These are phyloP conservation scores for Barnettozyma salicaria DNA, from an alignment of 805 yeast species.

Conservation along the genomic window DNA sequence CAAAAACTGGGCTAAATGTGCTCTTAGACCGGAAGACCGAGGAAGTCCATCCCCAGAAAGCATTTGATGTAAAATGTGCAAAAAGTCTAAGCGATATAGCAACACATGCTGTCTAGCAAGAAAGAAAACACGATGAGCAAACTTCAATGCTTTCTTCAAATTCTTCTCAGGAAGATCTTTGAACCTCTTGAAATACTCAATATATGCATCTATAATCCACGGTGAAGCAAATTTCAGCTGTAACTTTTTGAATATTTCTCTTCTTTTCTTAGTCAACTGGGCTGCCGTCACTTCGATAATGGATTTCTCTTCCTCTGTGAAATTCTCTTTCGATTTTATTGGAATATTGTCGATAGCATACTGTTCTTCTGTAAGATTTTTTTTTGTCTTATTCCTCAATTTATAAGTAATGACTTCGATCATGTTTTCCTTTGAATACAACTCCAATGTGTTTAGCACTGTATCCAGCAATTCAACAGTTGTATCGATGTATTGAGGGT, in stretches of 20 bases:
- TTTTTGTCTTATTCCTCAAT: slow-evolving; percentile 30
- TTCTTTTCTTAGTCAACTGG: slow-evolving; percentile 27
- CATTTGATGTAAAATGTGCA: slow-evolving; percentile 49
- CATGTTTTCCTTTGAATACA: slow-evolving; percentile 52
- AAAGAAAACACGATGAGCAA: slow-evolving; percentile 65
- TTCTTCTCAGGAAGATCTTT: slow-evolving; percentile 55
- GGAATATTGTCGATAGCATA: slow-evolving; percentile 27
- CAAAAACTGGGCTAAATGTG: slow-evolving; percentile 60
- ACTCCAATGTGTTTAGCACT: slow-evolving; percentile 61
- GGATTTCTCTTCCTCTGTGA: slow-evolving; percentile 24
- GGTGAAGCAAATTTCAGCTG: slow-evolving; percentile 48
- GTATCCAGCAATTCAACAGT: slow-evolving; percentile 61
- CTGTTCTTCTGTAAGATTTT: slow-evolving; percentile 23
- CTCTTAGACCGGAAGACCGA: slow-evolving; percentile 39
- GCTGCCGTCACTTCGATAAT: slow-evolving; percentile 29
- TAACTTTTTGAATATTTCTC: slow-evolving; percentile 39
- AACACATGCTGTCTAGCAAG: slow-evolving; percentile 52
- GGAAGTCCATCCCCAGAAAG: slow-evolving; percentile 45
- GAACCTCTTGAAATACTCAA: slow-evolving; percentile 53
- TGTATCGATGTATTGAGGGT: slow-evolving; percentile 54
- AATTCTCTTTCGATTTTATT: slow-evolving; percentile 23
- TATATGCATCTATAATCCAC: slow-evolving; percentile 57
- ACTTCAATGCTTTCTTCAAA: slow-evolving; percentile 59
- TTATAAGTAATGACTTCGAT: slow-evolving; percentile 42
- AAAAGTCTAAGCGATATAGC: slow-evolving; percentile 67